Conservation (phyloP, 139 green algal genomes). For the Asterochloris erici region DNA sequence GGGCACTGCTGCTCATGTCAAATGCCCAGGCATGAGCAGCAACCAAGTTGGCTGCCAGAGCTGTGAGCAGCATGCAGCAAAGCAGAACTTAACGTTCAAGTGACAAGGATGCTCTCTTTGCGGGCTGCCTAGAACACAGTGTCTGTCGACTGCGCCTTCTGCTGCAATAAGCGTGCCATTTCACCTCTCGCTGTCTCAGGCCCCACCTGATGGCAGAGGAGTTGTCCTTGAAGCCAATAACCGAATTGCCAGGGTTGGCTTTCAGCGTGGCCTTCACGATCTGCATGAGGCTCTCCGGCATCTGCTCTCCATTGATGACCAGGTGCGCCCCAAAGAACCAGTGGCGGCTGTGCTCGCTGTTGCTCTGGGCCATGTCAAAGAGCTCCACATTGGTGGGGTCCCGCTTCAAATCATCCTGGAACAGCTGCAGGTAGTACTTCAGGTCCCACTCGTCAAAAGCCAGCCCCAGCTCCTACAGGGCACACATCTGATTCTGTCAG, state of each 20-base stretch:
- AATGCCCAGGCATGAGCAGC: too few species aligned
- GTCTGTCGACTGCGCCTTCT: too few species aligned
- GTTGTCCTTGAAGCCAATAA: constrained; percentile 99
- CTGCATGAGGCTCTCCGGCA: constrained; percentile 70
- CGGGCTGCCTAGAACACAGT: too few species aligned
- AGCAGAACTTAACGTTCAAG: too few species aligned
- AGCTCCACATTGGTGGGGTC: constrained; percentile 99
- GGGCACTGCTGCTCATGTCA: too few species aligned
- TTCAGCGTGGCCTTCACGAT: constrained; percentile 78
- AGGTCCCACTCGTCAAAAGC: constrained; percentile 98
- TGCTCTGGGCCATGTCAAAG: constrained; percentile 98
- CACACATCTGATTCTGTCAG: too few species aligned
- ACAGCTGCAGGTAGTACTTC: constrained; percentile 89
- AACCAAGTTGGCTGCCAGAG: too few species aligned
- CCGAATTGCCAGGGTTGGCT: constrained; percentile 87
- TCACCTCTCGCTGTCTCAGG: background rate
- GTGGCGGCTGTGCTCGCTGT: constrained; percentile 84
- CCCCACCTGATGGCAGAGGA: constrained; percentile 80
- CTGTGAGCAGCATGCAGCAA: too few species aligned
- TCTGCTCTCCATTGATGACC: constrained; percentile 79
- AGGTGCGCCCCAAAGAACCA: constrained; percentile 94
- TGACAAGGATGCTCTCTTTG: too few species aligned
- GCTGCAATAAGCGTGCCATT: background rate
- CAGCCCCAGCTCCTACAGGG: constrained; percentile 82
- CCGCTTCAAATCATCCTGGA: constrained; percentile 84